Percentiles rank a stretch among this genome's conserved stretches.
phyloP scores from a whole-genome alignment of 139 green algal genomes.

The Chlorella sp. region DNA sequence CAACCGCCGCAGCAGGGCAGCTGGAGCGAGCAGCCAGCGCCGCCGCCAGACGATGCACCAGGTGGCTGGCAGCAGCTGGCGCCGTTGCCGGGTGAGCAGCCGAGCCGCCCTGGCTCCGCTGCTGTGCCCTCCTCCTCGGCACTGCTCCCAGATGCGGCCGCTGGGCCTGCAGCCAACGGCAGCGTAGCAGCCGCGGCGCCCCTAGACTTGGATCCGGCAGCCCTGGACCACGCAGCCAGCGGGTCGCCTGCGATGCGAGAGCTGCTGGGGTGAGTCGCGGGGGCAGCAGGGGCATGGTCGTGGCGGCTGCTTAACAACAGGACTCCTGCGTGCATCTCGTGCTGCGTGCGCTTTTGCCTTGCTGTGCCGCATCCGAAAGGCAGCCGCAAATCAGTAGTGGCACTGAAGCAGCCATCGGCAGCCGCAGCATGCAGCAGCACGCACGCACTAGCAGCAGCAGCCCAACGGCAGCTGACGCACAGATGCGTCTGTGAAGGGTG shows the following conservation, averaged over 20 bases:
- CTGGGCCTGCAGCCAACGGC: not conserved
- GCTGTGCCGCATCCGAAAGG: too few species aligned
- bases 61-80: slow-evolving; percentile 9
- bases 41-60: slow-evolving; percentile 1
- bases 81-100: not conserved
- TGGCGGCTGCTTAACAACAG: too few species aligned
- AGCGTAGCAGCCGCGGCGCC: not conserved
- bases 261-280: slow-evolving; percentile 25
- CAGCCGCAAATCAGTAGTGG: too few species aligned
- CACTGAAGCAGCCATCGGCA: too few species aligned
- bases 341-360: too few species aligned
- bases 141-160: not conserved
- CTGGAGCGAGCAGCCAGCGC: not conserved
- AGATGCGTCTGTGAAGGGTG: too few species aligned
- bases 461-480: too few species aligned
- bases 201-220: not conserved
- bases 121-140: too few species aligned
- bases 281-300: not conserved
- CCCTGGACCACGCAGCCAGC: slow-evolving; percentile 7
- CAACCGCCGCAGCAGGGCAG: not conserved
- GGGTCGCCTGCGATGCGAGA: slow-evolving; percentile 11
- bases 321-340: too few species aligned
- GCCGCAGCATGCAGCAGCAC: too few species aligned
- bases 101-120: slow-evolving; percentile 6
- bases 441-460: too few species aligned